Conservation (phyloP, 345 rosid genomes). For the Clausena lansium region DNA sequence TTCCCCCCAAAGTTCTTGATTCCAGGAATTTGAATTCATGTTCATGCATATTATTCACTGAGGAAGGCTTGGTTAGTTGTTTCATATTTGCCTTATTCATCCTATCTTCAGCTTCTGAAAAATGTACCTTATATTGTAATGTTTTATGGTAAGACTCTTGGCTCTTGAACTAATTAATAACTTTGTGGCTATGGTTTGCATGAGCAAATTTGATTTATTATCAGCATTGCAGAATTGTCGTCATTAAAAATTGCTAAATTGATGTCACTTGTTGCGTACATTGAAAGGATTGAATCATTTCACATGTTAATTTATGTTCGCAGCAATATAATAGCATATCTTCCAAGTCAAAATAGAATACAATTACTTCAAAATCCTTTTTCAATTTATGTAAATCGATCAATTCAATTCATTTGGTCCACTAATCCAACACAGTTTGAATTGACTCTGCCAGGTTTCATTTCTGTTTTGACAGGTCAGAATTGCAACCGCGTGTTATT, state of each 20-base stretch:
- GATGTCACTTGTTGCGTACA: conserved; percentile 15
- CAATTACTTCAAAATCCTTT: not conserved
- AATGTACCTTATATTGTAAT: not conserved
- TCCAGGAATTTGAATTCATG: not conserved
- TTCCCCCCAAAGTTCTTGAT: not conserved
- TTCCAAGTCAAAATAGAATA: not conserved
- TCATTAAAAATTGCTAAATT: not conserved
- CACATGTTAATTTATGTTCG: not conserved
- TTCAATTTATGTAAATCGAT: not conserved
- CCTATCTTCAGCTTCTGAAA: not conserved
- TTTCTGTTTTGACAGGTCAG: no score
- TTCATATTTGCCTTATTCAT: not conserved
- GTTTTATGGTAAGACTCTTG: not conserved
- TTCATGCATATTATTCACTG: not conserved
- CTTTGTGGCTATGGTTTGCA: not conserved
- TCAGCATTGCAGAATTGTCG: no score
- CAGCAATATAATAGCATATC: not conserved
- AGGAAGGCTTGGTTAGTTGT: not conserved
- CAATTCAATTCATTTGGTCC: not conserved
- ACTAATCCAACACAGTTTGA: not conserved
- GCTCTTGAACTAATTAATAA: not conserved
- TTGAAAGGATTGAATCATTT: not conserved
- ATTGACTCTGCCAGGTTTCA: no score
- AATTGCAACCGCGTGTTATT: no score
- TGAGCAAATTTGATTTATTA: not conserved